These are phyloP conservation scores for Cyclotella baltica DNA, from an alignment of 108 stramenopile species.

Conservation along the genomic window DNA sequence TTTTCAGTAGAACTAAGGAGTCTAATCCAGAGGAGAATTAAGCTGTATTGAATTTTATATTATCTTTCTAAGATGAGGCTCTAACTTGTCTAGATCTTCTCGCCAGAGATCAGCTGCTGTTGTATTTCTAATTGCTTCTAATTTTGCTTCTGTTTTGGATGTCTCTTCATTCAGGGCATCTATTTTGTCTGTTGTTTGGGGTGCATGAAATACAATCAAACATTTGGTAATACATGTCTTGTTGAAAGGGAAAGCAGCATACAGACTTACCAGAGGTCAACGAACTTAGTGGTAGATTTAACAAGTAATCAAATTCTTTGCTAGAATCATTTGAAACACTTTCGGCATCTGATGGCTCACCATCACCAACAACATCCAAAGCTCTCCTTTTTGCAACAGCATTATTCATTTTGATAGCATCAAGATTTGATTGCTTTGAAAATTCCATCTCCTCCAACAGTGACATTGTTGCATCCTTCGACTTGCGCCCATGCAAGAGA, in stretches of 20 bases:
- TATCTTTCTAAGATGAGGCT: constrained; percentile 49
- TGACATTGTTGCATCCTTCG: constrained; percentile 74
- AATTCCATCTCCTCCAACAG: constrained; percentile 72
- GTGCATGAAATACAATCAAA: neutral
- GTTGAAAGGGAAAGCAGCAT: neutral
- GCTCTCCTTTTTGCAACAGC: constrained; percentile 29
- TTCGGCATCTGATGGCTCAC: constrained; percentile 22
- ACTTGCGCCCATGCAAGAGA: constrained; percentile 65
- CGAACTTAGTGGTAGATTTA: constrained; percentile 84
- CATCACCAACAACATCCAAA: neutral
- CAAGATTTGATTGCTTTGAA: constrained; percentile 58
- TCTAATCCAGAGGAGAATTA: too few species aligned
- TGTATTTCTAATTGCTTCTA: constrained; percentile 54
- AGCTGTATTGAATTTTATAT: neutral
- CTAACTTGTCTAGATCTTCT: constrained; percentile 82
- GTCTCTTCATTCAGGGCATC: constrained; percentile 71
- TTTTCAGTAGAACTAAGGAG: too few species aligned
- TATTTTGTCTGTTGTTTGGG: constrained; percentile 63
- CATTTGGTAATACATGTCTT: neutral
- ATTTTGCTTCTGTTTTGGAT: constrained; percentile 58
- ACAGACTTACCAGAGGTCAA: constrained; percentile 54
- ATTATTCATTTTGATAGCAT: constrained; percentile 64
- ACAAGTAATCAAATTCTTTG: constrained; percentile 84
- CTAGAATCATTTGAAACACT: constrained; percentile 11
- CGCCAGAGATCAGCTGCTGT: constrained; percentile 84